Conservation (phyloP, 2,329 filamentous ascomycete genomes). For the Cordyceps fumosorosea region DNA sequence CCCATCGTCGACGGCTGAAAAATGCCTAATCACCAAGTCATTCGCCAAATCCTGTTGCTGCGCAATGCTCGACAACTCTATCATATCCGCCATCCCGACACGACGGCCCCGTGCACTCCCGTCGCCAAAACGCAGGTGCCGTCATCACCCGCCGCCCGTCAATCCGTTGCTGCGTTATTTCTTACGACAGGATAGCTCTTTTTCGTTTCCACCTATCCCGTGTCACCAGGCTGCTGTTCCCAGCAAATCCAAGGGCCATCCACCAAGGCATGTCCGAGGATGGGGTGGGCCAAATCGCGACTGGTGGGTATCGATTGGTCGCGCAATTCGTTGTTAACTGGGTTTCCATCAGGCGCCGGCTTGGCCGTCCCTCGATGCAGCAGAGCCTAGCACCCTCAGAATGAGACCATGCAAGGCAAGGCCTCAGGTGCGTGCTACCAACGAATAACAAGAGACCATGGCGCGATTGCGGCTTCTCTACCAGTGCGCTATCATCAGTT, state of each 20-base stretch:
- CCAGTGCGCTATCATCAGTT: background rate
- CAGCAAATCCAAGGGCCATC: too few species aligned
- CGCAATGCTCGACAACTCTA: background rate
- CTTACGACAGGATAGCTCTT: background rate
- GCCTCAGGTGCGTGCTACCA: background rate
- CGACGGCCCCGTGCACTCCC: background rate
- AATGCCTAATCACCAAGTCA: background rate
- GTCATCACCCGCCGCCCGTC: background rate
- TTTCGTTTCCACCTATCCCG: background rate
- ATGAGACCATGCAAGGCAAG: background rate
- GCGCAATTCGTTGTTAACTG: background rate
- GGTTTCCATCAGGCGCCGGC: background rate
- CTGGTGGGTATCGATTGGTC: background rate
- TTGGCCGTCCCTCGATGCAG: background rate
- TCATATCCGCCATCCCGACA: background rate
- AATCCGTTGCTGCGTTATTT: background rate
- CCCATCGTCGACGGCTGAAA: background rate
- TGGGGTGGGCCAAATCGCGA: background rate
- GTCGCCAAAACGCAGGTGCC: background rate
- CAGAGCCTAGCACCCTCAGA: background rate
- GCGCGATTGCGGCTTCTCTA: too few species aligned
- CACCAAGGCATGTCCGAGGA: background rate
- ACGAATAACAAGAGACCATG: too few species aligned
- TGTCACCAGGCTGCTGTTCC: background rate
- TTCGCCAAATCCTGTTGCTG: too few species aligned